Percentiles rank a stretch among this genome's conserved stretches.
These are phyloP conservation scores for Apiotrichum sp. DNA, from an alignment of 1,284 basidiomycete species.

Conservation along the genomic window DNA sequence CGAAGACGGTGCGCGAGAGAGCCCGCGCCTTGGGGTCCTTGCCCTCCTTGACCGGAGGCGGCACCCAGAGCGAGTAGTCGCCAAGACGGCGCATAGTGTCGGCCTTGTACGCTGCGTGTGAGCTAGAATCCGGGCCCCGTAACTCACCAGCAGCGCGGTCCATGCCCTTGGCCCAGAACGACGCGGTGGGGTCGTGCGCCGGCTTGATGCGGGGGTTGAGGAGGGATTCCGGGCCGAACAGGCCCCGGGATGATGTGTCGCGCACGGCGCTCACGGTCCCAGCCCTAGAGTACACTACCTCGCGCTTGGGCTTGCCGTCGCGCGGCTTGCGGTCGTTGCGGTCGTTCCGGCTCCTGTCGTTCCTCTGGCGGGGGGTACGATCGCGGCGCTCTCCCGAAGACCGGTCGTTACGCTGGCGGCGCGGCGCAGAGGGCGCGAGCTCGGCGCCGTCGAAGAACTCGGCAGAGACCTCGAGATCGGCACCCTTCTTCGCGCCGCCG, in stretches of 20 bases:
- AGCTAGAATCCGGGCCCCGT: neutral
- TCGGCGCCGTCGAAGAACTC: constrained; percentile 14
- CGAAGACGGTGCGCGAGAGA: neutral
- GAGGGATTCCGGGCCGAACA: constrained; percentile 6
- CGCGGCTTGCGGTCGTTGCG: neutral
- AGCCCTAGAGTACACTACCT: neutral
- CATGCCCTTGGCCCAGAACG: constrained; percentile 21
- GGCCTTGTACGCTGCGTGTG: constrained; percentile 17
- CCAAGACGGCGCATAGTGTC: constrained; percentile 20
- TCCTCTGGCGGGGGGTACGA: too few relatives aligned
- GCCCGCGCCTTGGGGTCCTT: neutral
- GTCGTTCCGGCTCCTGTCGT: neutral
- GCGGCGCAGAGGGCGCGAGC: neutral
- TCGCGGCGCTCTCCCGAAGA: neutral
- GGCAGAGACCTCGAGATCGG: neutral
- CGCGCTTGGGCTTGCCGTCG: neutral
- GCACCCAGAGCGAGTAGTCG: constrained; percentile 17
- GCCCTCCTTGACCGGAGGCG: constrained; percentile 1
- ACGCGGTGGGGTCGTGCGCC: neutral
- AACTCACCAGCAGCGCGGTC: constrained; percentile 11
- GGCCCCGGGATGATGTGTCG: neutral
- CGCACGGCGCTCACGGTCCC: neutral
- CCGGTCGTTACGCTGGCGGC: neutral
- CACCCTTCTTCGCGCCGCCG: neutral
- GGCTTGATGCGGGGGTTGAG: neutral